Evolutionary conservation across 352 stramenopile species (phyloP).

Genomic region (Globisporangium cylindrosporum): DNA sequence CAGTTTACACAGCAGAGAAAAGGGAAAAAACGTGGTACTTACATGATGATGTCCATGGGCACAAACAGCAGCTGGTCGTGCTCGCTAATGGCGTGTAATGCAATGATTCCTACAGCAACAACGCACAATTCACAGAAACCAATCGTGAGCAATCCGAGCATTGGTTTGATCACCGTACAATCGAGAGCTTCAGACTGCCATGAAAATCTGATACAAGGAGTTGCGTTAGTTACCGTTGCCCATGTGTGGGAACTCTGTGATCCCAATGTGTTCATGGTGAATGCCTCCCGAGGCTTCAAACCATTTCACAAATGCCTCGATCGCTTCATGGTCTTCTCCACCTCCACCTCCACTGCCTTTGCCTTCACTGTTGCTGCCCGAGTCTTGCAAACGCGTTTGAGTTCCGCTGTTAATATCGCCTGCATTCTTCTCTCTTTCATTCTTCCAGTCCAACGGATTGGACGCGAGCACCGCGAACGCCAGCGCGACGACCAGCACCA

Average conservation of each 20-base stretch:
- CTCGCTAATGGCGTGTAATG: constrained; percentile 24
- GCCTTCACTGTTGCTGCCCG: neutral
- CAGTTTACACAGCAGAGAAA: too few relatives aligned
- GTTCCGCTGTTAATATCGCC: neutral
- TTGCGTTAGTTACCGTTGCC: constrained; percentile 22
- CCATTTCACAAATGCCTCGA: constrained; percentile 39
- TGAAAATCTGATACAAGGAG: too few relatives aligned
- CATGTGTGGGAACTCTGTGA: constrained; percentile 35
- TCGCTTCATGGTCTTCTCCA: neutral
- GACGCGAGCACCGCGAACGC: constrained; percentile 11
- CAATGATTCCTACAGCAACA: constrained; percentile 26
- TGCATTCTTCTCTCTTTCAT: neutral
- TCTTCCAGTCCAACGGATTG: constrained; percentile 1
- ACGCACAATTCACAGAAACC: neutral
- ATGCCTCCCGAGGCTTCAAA: constrained; percentile 33
- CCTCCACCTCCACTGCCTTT: neutral
- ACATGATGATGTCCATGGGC: constrained; percentile 45
- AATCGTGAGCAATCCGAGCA: neutral
- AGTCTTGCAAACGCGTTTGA: neutral
- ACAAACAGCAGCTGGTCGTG: constrained; percentile 42
- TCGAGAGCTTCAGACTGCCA: too few relatives aligned
- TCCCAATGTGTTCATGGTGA: constrained; percentile 19
- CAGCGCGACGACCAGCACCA: neutral
- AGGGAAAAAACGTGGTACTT: too few relatives aligned
- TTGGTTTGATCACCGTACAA: too few relatives aligned